Base-by-base conservation (phyloP, 352 stramenopile species). In the Phytopythium chamaehyphon region DNA sequence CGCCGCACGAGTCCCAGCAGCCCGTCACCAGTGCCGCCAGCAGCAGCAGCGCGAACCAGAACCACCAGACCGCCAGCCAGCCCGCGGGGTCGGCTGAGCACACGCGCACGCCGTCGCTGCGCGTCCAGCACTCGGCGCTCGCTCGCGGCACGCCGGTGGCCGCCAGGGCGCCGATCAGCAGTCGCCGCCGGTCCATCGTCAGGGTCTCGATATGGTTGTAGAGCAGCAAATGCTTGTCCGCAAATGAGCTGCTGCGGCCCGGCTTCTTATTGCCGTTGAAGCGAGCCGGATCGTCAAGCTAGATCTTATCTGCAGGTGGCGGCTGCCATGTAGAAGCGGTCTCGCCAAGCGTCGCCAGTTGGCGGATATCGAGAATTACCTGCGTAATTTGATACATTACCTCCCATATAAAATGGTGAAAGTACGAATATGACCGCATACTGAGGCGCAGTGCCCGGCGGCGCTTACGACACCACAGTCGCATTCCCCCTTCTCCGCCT, bases 31-130 rank as follows among this genome's bases (percentile, higher is more conserved):
- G 50, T 24, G 67, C 55, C 15, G 55, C 54, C 51, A 83, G 55
- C 22, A 87, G 40, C 40, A 88, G 59, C 47, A 83, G 36, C 31
- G 56, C 71, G 55, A 88, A 76, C 70, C 80, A 90, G 59, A 88
- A 73, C 79, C 79, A 90, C 72, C 74, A 86, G 36, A 73, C 57
- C 23, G 66, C 58, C 44, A 76, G 52, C 61, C 76, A 75, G 10
- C 65, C 72, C 7, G 66, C 47, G 11, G 66, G 62, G 16, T 90
- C 79, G 3, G 66, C 48, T 9, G 68, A 61, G 45, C 79, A 90
- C 55, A 90, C 69, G 53, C 82, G 66, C 11, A 68, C 57, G 47
- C 76, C 79, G 38, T 86, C 73, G 43, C 58, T 65, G 39, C 66
- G 66, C 28, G 51, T 66, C 79, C 79, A 88, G 65, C 79, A 90